A percentile compares a stretch with the other conserved stretches of the same genome.
phyloP scores from a whole-genome alignment of 2,329 filamentous ascomycete genomes.

The Amauroascus verrucosus region DNA sequence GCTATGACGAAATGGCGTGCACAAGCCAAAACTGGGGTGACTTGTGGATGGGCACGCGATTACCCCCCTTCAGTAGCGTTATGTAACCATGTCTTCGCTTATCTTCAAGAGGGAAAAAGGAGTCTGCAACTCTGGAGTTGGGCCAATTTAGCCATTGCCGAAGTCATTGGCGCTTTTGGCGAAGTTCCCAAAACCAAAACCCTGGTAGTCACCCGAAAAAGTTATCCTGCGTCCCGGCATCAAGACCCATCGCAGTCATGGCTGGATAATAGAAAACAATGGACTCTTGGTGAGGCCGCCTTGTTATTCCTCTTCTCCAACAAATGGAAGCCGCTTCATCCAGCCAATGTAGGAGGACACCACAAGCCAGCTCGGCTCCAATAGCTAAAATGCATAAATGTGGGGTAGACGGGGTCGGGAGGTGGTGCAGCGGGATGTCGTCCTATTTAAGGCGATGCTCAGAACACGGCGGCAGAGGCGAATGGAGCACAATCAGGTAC shows the following conservation, averaged over 20 bases:
- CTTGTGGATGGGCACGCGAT: neutral
- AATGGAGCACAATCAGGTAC: conserved; percentile 8
- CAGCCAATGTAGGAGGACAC: neutral
- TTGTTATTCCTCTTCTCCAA: neutral
- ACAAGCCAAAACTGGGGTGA: neutral
- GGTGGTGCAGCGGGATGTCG: neutral
- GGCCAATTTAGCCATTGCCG: no score
- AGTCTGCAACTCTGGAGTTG: no score
- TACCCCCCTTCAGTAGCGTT: no score
- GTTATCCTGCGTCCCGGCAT: no score
- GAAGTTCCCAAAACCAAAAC: no score
- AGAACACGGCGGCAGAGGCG: neutral
- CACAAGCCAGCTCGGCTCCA: neutral
- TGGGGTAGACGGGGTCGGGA: conserved; percentile 1
- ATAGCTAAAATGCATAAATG: neutral
- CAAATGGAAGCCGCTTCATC: neutral
- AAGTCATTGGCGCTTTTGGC: no score
- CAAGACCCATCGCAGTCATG: no score
- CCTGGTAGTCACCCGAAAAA: no score
- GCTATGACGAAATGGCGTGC: neutral
- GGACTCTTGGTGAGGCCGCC: neutral
- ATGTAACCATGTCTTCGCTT: no score
- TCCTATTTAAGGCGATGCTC: neutral
- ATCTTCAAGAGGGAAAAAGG: no score
- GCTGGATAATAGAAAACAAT: no score